phyloP scores from a whole-genome alignment of 805 yeast species.

The Ogataea sp. region DNA sequence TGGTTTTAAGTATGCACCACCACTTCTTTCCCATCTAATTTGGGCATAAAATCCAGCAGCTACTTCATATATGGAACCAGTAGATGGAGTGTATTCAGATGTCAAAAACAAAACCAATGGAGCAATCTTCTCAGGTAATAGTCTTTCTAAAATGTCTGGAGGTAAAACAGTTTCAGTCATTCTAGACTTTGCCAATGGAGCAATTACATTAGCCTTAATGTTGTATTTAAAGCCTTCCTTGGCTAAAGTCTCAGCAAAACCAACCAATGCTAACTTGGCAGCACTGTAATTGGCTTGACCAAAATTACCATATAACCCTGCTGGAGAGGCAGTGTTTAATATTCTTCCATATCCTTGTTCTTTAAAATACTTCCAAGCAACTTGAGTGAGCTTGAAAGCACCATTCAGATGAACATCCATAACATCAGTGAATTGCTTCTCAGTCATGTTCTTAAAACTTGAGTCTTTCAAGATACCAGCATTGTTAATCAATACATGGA shows the following conservation, averaged over 20 bases:
- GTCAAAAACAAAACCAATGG: conserved; percentile 80
- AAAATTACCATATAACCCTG: conserved; percentile 93
- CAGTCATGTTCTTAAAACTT: conserved; percentile 79
- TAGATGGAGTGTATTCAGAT: conserved; percentile 53
- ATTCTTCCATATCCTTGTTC: conserved; percentile 84
- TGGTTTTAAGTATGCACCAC: conserved; percentile 79
- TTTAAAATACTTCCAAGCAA: conserved; percentile 89
- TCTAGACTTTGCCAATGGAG: conserved; percentile 91
- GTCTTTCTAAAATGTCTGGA: conserved; percentile 68
- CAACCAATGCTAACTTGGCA: conserved; percentile 84
- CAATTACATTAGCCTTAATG: conserved; percentile 79
- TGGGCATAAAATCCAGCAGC: conserved; percentile 94
- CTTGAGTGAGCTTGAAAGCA: conserved; percentile 73
- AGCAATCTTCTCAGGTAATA: conserved; percentile 85
- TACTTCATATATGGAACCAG: conserved; percentile 78
- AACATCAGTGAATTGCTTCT: conserved; percentile 69
- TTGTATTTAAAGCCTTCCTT: conserved; percentile 87
- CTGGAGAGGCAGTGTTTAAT: conserved; percentile 93
- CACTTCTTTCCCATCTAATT: conserved; percentile 90
- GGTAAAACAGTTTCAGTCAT: conserved; percentile 93
- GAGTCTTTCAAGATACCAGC: conserved; percentile 93
- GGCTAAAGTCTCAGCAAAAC: conserved; percentile 89
- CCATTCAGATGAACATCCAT: conserved; percentile 87
- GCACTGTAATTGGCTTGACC: conserved; percentile 96
- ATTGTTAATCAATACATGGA: conserved; percentile 83